Conservation (phyloP, 2,329 filamentous ascomycete genomes). For the Aspergillus ochraceus region DNA sequence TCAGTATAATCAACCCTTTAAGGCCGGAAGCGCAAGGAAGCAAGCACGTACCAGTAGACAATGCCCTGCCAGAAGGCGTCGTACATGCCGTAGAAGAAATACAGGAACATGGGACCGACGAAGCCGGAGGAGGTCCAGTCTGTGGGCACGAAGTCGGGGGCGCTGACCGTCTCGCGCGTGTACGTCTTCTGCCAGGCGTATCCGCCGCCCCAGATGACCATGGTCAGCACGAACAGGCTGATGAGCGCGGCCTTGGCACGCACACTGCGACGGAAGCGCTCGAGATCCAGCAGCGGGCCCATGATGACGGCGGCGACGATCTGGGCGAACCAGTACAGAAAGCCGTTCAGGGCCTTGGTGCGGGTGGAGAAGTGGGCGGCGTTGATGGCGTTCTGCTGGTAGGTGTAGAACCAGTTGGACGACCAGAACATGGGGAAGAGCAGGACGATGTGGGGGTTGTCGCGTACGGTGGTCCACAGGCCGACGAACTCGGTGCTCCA, state of each 20-base stretch:
- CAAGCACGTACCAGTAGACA: constrained; percentile 68
- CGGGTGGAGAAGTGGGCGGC: constrained; percentile 68
- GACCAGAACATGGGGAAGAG: constrained; percentile 80
- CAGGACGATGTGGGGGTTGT: constrained; percentile 70
- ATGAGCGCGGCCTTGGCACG: constrained; percentile 65
- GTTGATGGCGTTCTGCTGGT: constrained; percentile 74
- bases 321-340: constrained; percentile 74
- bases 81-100: constrained; percentile 85
- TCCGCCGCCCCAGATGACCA: constrained; percentile 78
- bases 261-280: constrained; percentile 58
- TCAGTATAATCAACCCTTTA: not conserved
- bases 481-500: constrained; percentile 76
- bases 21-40: not conserved
- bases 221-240: constrained; percentile 65
- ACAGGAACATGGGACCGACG: constrained; percentile 78
- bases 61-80: constrained; percentile 86
- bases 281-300: constrained; percentile 67
- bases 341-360: constrained; percentile 69
- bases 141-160: constrained; percentile 19
- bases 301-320: constrained; percentile 72
- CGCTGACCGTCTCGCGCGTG: constrained; percentile 40
- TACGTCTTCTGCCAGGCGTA: constrained; percentile 71
- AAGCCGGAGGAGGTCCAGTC: constrained; percentile 71
- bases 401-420: constrained; percentile 77
- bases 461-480: constrained; percentile 67